These are phyloP conservation scores for Lasiosphaeria miniovina DNA, from an alignment of 495 filamentous ascomycete genomes.

Conservation along the genomic window DNA sequence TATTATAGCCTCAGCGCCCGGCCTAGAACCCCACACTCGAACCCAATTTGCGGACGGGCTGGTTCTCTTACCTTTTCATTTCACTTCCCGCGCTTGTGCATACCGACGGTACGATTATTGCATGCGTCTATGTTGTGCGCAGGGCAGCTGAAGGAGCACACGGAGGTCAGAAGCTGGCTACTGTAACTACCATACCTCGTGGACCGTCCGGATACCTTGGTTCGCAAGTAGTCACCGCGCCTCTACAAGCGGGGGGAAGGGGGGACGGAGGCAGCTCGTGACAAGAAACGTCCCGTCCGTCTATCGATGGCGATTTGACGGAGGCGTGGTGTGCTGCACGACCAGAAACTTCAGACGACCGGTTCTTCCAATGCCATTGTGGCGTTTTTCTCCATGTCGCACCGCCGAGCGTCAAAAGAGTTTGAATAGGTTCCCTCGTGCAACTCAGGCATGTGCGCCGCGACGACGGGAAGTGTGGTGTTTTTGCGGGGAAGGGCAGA, in stretches of 20 bases:
- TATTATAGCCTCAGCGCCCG: not conserved
- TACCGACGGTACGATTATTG: not conserved
- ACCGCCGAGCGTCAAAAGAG: constrained; percentile 11
- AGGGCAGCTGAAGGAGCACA: not conserved
- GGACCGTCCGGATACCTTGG: not conserved
- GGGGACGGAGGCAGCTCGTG: not conserved
- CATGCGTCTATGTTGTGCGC: not conserved
- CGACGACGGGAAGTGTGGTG: constrained; percentile 6
- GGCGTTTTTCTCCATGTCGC: constrained; percentile 13
- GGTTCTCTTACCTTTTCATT: not conserved
- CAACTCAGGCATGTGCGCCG: constrained; percentile 9
- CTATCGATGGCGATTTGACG: constrained; percentile 18
- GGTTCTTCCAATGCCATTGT: constrained; percentile 26
- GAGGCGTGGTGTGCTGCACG: constrained; percentile 16
- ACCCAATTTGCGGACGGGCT: not conserved
- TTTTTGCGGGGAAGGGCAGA: constrained; percentile 16
- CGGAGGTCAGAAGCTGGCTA: not conserved
- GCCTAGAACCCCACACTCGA: not conserved
- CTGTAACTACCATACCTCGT: too few species aligned
- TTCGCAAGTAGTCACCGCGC: not conserved
- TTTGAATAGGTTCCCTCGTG: not conserved
- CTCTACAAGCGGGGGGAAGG: not conserved
- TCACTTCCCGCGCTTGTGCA: constrained; percentile 1
- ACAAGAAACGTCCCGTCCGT: constrained; percentile 14
- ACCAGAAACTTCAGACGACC: constrained; percentile 15